These are phyloP conservation scores for Ophiostoma tasmaniense DNA, from an alignment of 2,329 filamentous ascomycete genomes.

Conservation along the genomic window DNA sequence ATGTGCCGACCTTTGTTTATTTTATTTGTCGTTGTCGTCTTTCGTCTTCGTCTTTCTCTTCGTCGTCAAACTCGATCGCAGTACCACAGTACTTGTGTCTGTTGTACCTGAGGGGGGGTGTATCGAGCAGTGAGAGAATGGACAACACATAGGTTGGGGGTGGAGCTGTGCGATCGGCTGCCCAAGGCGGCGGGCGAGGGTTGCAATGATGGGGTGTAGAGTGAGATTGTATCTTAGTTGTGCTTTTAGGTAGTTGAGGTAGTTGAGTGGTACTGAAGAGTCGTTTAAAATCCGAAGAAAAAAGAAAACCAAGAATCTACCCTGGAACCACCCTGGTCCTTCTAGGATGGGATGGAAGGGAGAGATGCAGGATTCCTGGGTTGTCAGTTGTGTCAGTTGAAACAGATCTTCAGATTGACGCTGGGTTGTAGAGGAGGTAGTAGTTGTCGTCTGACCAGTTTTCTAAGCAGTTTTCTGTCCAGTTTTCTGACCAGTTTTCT, in stretches of 20 bases:
- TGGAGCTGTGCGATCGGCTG: slow-evolving; percentile 13
- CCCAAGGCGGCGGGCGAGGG: slow-evolving; percentile 17
- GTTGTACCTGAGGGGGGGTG: slow-evolving; percentile 4
- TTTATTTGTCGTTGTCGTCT: neutral
- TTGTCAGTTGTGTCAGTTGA: neutral
- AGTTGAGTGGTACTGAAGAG: neutral
- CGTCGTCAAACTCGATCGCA: neutral
- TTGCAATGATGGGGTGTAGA: slow-evolving; percentile 15
- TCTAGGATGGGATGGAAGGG: slow-evolving; percentile 8
- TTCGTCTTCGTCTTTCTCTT: neutral
- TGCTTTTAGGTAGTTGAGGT: no score
- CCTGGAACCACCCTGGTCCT: neutral
- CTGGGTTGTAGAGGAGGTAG: neutral
- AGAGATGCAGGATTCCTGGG: neutral
- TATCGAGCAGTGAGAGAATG: neutral
- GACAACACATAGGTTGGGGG: slow-evolving; percentile 6
- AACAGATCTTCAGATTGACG: neutral
- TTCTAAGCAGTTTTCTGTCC: neutral
- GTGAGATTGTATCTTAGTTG: neutral
- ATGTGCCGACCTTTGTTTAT: neutral
- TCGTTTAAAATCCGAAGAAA: neutral
- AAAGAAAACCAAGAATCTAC: neutral
- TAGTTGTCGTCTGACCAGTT: neutral
- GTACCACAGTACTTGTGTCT: neutral
- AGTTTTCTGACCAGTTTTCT: neutral